Evolutionary conservation across 306 rosid species (phyloP).

Genomic region (Sophora flavescens): DNA sequence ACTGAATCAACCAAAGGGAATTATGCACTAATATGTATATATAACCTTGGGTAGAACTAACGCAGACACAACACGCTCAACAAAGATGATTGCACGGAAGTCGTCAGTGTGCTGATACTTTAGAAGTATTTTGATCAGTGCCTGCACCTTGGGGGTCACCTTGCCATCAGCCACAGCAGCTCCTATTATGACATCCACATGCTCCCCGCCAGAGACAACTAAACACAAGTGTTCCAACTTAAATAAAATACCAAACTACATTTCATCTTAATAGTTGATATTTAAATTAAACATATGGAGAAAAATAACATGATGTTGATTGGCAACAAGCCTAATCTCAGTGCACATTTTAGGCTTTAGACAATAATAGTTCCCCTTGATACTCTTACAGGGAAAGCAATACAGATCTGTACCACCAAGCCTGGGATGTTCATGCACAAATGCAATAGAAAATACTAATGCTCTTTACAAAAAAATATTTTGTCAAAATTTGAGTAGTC

Average conservation of each 20-base stretch:
- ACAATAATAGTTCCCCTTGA: conserved; percentile 26
- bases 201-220: conserved; percentile 99
- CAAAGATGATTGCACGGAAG: conserved; percentile 98
- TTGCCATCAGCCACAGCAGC: conserved; percentile 99
- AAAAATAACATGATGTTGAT: conserved; percentile 12
- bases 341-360: conserved; percentile 26
- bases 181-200: conserved; percentile 93
- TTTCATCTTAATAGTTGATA: conserved; percentile 37
- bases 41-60: conserved; percentile 97
- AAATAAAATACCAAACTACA: conserved; percentile 44
- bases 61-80: conserved; percentile 98
- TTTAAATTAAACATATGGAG: conserved; percentile 1
- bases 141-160: conserved; percentile 99
- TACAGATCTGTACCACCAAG: conserved; percentile 22
- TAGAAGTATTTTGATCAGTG: conserved; percentile 89
- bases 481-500: conserved; percentile 17
- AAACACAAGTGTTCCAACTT: conserved; percentile 43
- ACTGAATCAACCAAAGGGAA: conserved; percentile 46
- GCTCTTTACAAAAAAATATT: conserved; percentile 33
- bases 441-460: conserved; percentile 30
- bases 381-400: conserved; percentile 26
- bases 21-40: conserved; percentile 34
- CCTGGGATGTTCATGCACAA: conserved; percentile 28
- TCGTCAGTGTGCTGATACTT: conserved; percentile 92
- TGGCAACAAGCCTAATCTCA: conserved; percentile 22